Evolutionary conservation across 345 rosid genomes (phyloP), one percentile per base, ranked within the genome.

Genomic region (Bruguiera gymnorhiza): DNA sequence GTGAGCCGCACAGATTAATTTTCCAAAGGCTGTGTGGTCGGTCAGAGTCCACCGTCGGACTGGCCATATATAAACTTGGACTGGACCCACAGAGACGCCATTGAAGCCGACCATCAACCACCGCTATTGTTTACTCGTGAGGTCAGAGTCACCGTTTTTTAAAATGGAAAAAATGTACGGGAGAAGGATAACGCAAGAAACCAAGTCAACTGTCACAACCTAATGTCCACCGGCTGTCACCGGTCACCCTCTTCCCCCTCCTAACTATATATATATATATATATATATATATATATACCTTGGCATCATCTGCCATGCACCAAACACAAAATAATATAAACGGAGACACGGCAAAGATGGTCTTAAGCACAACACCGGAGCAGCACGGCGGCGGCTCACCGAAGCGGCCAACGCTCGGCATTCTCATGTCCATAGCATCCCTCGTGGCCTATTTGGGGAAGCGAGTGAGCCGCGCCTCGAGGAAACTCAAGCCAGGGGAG

Each of bases 371-470:
- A 34, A 1, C 81, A 56, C 66, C 78, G 50, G 77, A 74, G 39
- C 60, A 73, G 37, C 37, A 34, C 46, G 75, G 53, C 65, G 76
- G 77, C 46, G 15, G 46, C 16, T 39, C 46, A 39, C 70, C 78
- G 19, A 84, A 83, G 80, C 84, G 82, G 43, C 68, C 81, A 32
- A 67, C 78, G 5, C 20, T 74, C 59, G 70, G 74, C 62, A 79
- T 87, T 57, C 60, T 85, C 43, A 32, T 86, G 32, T 81, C 93
- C 34, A 8, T 84, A 6, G 71, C 80, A 2, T 71, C 78, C 37
- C 67, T 87, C 58, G 69, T 82, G 83, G 80, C 86, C 66, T 56
- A 80, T 30, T 86, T 88, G 67, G 85, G 91, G 63, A 90, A 83
- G 81, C 85, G 79, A 24, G 89, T 87, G 2, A 51, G 70, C 52